Evolutionary conservation across 73 alveolate species (phyloP).

Genomic region (Symbiodinium natans): DNA sequence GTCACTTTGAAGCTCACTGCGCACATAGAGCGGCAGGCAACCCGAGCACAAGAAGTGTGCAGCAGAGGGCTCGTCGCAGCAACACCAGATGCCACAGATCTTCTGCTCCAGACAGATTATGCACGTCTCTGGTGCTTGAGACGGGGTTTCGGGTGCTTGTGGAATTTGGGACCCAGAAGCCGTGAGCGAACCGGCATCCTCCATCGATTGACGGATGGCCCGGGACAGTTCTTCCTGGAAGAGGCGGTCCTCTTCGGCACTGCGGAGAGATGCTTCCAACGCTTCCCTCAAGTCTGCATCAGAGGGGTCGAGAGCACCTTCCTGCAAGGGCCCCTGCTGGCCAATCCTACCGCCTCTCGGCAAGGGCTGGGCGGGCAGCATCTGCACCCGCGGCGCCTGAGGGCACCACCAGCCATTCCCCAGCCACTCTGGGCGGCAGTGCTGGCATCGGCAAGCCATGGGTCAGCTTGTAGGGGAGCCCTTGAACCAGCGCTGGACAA

Average conservation of each 20-base stretch:
- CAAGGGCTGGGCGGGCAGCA: background rate
- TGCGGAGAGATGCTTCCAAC: background rate
- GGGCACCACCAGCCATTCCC: conserved; percentile 12
- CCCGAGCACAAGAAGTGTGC: background rate
- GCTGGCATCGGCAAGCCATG: background rate
- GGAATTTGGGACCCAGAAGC: background rate
- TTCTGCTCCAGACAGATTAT: background rate
- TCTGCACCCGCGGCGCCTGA: background rate
- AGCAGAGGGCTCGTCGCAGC: background rate
- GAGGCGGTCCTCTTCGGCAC: background rate
- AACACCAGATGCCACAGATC: background rate
- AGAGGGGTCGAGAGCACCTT: background rate
- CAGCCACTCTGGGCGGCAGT: background rate
- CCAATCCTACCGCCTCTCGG: too few species aligned
- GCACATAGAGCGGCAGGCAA: conserved; percentile 14
- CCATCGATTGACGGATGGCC: background rate
- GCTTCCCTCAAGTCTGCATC: background rate
- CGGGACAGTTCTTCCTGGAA: background rate
- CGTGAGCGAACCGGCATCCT: background rate
- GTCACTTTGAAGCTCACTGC: conserved; percentile 37
- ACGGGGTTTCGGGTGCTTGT: background rate
- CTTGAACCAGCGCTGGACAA: too few species aligned
- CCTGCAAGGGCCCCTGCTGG: too few species aligned
- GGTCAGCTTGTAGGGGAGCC: too few species aligned
- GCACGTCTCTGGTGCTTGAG: background rate